Conservation (phyloP, 139 green algal genomes). For the Closterium sp. region DNA sequence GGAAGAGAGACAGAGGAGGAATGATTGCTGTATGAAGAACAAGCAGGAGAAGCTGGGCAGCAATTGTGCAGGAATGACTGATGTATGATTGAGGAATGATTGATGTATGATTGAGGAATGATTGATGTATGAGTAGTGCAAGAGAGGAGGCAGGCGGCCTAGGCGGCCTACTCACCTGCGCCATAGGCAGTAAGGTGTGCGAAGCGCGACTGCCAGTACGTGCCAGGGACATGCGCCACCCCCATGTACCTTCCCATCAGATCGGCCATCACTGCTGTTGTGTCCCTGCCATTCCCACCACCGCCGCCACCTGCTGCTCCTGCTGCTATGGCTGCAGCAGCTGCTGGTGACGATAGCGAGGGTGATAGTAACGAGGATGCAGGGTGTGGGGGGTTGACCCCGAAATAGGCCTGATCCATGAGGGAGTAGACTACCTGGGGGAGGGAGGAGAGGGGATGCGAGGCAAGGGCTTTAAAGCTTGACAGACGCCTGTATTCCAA, state of each 20-base stretch:
- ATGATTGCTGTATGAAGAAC: background rate
- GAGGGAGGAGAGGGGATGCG: background rate
- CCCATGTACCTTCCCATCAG: conserved; percentile 41
- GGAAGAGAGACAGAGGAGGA: background rate
- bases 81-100: background rate
- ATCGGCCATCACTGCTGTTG: conserved; percentile 17
- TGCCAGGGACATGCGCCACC: conserved; percentile 43
- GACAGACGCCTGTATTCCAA: too few relatives aligned
- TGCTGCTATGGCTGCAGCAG: background rate
- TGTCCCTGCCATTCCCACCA: conserved; percentile 1
- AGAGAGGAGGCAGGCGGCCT: background rate
- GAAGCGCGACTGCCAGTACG: conserved; percentile 63
- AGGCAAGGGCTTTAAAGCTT: too few relatives aligned
- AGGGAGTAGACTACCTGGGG: conserved; percentile 48
- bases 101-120: background rate
- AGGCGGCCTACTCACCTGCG: conserved; percentile 36
- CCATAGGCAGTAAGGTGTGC: conserved; percentile 78
- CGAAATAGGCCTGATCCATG: conserved; percentile 59
- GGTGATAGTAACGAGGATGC: background rate
- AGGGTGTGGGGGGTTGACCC: conserved; percentile 8
- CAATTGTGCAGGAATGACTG: background rate
- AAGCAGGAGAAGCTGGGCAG: background rate
- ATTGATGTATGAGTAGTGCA: background rate
- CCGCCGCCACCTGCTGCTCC: background rate
- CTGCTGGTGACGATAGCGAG: background rate